phyloP scores from a whole-genome alignment of 192 early-diverging fungal genomes.

The Chytriomyces sp. region DNA sequence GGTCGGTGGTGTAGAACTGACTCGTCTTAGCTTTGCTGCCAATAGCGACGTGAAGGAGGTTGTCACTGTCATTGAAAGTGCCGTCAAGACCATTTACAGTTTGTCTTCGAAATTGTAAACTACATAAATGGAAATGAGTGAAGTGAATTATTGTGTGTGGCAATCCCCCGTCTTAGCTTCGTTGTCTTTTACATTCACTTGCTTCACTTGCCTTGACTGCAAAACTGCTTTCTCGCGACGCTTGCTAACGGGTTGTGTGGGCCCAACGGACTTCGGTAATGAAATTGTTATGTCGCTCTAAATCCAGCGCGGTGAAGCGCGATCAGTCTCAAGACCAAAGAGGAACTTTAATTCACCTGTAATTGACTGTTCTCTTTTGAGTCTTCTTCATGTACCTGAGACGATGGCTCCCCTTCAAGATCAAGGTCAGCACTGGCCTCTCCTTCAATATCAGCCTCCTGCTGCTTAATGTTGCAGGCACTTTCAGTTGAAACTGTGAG shows the following conservation, averaged over 20 bases:
- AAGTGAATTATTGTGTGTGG: too few relatives aligned
- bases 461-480: not conserved
- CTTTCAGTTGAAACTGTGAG: constrained; percentile 12
- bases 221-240: constrained; percentile 24
- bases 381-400: not conserved
- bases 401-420: not conserved
- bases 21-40: not conserved
- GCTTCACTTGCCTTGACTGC: constrained; percentile 13
- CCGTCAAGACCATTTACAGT: not conserved
- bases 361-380: not conserved
- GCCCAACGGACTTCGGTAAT: not conserved
- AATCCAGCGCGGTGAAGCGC: not conserved
- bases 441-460: not conserved
- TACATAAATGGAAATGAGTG: too few relatives aligned
- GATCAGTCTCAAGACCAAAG: not conserved
- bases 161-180: not conserved
- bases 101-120: too few relatives aligned
- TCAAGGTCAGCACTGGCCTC: not conserved
- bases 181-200: constrained; percentile 20
- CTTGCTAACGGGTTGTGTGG: not conserved
- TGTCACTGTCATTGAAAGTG: not conserved
- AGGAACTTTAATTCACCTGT: not conserved
- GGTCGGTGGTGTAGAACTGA: constrained; percentile 2
- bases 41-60: not conserved
- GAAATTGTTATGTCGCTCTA: not conserved